Evolutionary conservation across 371 early-diverging fungal species (phyloP).

Genomic region (Circinella minor): DNA sequence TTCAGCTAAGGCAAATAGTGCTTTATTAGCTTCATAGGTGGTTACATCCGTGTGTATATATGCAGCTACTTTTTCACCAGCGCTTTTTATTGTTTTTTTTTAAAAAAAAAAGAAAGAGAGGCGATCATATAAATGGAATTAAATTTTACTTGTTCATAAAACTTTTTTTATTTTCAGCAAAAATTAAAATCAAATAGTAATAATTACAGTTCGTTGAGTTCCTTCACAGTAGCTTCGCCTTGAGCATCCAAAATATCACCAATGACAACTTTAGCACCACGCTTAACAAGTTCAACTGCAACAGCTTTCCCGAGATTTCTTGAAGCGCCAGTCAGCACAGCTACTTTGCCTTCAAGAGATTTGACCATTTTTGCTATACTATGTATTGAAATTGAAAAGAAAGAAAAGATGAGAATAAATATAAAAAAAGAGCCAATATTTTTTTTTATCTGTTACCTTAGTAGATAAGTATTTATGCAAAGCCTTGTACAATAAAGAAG

Average conservation of each 20-base stretch:
- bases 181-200: background rate
- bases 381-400: background rate
- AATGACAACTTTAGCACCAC: conserved; percentile 65
- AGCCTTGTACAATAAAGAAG: too few species aligned
- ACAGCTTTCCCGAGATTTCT: conserved; percentile 69
- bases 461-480: too few species aligned
- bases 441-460: too few species aligned
- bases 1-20: conserved; percentile 47
- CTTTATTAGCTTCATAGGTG: conserved; percentile 38
- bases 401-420: too few species aligned
- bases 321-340: conserved; percentile 70
- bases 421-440: background rate
- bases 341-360: conserved; percentile 51
- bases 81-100: conserved; percentile 4
- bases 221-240: conserved; percentile 35
- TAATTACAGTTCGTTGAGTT: conserved; percentile 41
- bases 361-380: background rate
- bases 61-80: conserved; percentile 27
- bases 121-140: background rate
- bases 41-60: conserved; percentile 63
- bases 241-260: conserved; percentile 61
- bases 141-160: background rate
- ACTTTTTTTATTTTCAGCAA: background rate
- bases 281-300: conserved; percentile 47
- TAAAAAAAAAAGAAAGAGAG: too few species aligned